Percentiles rank a stretch among this genome's conserved stretches.
These are phyloP conservation scores for Thelonectria blattea DNA, from an alignment of 2,329 filamentous ascomycete species.

Conservation along the genomic window DNA sequence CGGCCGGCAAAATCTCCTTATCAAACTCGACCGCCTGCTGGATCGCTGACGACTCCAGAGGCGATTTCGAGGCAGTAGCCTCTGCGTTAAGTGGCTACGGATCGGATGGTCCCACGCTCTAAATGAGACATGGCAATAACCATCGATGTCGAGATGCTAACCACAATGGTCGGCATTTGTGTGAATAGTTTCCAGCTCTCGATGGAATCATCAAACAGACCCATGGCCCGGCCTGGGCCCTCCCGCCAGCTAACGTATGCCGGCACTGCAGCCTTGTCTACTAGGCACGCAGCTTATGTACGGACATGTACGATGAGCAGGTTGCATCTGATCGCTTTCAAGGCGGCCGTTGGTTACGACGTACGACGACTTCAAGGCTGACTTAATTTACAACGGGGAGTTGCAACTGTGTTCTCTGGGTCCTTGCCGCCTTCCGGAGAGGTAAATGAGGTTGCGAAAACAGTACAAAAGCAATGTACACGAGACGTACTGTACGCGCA, in stretches of 20 bases:
- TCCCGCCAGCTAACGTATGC: slow-evolving; percentile 1
- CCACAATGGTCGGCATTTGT: neutral
- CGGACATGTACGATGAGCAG: too few relatives aligned
- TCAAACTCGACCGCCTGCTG: neutral
- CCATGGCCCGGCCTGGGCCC: slow-evolving; percentile 8
- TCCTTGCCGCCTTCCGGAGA: neutral
- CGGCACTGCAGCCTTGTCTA: slow-evolving; percentile 1
- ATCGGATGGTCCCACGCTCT: neutral
- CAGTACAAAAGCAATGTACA: neutral
- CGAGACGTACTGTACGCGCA: neutral
- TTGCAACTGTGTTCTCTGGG: slow-evolving; percentile 1
- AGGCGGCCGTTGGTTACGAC: too few relatives aligned
- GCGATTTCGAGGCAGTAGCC: neutral
- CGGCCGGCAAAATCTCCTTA: neutral
- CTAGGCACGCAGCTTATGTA: too few relatives aligned
- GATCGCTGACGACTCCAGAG: neutral
- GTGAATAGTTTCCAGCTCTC: neutral
- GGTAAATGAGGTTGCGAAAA: slow-evolving; percentile 1
- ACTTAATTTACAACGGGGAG: neutral
- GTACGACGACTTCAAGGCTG: slow-evolving; percentile 1
- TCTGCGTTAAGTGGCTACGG: neutral
- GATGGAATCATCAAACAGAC: neutral
- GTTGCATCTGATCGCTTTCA: too few relatives aligned
- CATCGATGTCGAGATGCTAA: neutral
- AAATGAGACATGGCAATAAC: neutral